Conservation (phyloP, 2,329 filamentous ascomycete species). For the Curvularia spicifera region DNA sequence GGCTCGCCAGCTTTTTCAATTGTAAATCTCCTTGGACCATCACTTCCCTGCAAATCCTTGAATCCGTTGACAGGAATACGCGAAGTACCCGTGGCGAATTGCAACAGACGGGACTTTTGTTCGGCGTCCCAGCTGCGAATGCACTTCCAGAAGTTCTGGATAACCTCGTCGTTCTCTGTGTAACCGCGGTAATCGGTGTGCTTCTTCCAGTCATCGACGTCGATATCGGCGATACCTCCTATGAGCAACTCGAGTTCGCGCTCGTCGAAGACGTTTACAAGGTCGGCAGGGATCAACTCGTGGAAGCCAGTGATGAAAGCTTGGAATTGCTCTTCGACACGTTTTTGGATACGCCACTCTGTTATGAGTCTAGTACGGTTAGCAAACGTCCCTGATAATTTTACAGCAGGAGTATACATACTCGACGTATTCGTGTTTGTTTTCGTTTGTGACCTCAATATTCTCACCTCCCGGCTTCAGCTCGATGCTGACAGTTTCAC, state of each 20-base stretch:
- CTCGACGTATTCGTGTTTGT: constrained; percentile 99
- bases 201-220: constrained; percentile 99
- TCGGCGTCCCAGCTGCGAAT: constrained; percentile 97
- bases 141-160: constrained; percentile 98
- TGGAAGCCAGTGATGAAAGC: constrained; percentile 98
- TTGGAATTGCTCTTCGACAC: constrained; percentile 97
- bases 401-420: constrained; percentile 51
- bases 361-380: constrained; percentile 74
- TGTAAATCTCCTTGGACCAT: constrained; percentile 92
- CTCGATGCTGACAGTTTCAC: constrained; percentile 91
- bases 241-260: constrained; percentile 95
- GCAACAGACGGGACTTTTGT: constrained; percentile 93
- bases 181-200: constrained; percentile 99
- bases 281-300: constrained; percentile 92
- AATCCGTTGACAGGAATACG: constrained; percentile 99
- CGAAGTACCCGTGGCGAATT: constrained; percentile 97
- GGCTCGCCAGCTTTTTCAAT: constrained; percentile 97
- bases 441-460: constrained; percentile 96
- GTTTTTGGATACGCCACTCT: constrained; percentile 99
- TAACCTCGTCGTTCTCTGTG: constrained; percentile 95
- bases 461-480: constrained; percentile 87
- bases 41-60: constrained; percentile 97
- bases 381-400: constrained; percentile 13
- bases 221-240: constrained; percentile 98
- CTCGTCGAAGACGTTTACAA: constrained; percentile 99